A percentile compares a stretch with the other conserved stretches of the same genome.
Evolutionary conservation across 192 early-diverging fungal species (phyloP).

Genomic region (Mortierella claussenii): DNA sequence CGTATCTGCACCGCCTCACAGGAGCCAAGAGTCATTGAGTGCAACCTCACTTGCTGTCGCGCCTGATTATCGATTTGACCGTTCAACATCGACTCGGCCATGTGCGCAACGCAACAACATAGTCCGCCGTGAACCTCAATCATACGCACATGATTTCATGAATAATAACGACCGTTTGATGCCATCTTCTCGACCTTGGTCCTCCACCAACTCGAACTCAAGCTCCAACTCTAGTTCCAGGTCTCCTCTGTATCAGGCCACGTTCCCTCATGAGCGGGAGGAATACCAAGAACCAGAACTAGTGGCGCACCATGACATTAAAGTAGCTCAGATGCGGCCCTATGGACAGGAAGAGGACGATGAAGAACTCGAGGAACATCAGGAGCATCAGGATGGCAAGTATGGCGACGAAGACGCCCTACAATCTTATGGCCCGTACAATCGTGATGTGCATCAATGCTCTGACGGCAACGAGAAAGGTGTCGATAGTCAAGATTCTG

Average conservation of each 20-base stretch:
- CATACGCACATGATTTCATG: slow-evolving; percentile 29
- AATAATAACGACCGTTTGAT: slow-evolving; percentile 12
- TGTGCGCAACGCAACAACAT: no score
- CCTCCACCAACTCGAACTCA: not conserved
- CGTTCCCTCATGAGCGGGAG: slow-evolving; percentile 21
- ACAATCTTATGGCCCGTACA: no score
- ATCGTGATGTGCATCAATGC: no score
- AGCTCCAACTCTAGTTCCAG: slow-evolving; percentile 6
- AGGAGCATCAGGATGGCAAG: not conserved
- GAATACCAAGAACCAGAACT: not conserved
- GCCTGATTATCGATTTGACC: not conserved
- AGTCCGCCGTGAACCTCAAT: slow-evolving; percentile 16
- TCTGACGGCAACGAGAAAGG: no score
- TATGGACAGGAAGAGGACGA: slow-evolving; percentile 31
- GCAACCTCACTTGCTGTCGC: no score
- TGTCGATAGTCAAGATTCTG: not conserved
- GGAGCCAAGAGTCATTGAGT: not conserved
- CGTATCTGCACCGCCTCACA: no score
- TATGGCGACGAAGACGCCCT: no score
- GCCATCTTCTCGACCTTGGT: not conserved
- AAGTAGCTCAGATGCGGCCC: slow-evolving; percentile 15
- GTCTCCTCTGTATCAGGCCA: not conserved
- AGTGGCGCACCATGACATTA: slow-evolving; percentile 9
- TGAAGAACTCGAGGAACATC: not conserved
- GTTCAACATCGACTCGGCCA: not conserved